A percentile compares a stretch with the other conserved stretches of the same genome.
phyloP scores from a whole-genome alignment of 2,329 filamentous ascomycete genomes.

The Colletotrichum sp. region DNA sequence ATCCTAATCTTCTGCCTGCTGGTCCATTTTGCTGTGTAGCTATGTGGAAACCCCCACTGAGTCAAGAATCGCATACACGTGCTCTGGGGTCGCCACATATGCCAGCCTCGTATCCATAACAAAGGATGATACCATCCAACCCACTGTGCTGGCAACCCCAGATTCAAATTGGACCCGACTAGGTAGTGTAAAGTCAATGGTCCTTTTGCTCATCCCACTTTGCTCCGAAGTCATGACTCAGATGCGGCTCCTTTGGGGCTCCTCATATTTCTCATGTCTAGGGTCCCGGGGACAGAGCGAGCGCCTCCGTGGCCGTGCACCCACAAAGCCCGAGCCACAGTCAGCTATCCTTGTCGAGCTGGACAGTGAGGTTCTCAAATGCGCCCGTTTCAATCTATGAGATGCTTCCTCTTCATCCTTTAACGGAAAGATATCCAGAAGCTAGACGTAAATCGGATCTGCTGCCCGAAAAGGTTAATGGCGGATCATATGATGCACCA shows the following conservation, averaged over 20 bases:
- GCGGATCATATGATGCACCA: background rate
- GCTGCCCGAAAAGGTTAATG: background rate
- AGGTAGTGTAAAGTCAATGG: background rate
- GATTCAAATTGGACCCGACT: background rate
- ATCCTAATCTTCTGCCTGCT: background rate
- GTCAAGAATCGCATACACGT: background rate
- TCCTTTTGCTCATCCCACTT: background rate
- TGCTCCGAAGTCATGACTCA: background rate
- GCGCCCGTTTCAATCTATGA: background rate
- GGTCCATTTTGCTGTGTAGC: background rate
- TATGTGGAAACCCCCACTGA: background rate
- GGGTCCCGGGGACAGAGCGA: background rate
- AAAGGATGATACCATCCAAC: background rate
- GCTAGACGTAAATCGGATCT: background rate
- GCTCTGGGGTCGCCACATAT: background rate
- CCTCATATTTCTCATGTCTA: background rate
- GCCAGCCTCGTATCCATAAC: background rate
- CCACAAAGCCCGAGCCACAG: background rate
- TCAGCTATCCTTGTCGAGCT: background rate
- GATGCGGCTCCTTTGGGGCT: background rate
- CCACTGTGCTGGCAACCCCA: background rate
- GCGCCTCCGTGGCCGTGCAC: background rate
- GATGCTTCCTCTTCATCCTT: background rate
- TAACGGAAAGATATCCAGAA: background rate
- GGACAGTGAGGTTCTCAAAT: background rate